These are phyloP conservation scores for Aspergillaceae sp. DNA, from an alignment of 2,329 filamentous ascomycete genomes.

Conservation along the genomic window DNA sequence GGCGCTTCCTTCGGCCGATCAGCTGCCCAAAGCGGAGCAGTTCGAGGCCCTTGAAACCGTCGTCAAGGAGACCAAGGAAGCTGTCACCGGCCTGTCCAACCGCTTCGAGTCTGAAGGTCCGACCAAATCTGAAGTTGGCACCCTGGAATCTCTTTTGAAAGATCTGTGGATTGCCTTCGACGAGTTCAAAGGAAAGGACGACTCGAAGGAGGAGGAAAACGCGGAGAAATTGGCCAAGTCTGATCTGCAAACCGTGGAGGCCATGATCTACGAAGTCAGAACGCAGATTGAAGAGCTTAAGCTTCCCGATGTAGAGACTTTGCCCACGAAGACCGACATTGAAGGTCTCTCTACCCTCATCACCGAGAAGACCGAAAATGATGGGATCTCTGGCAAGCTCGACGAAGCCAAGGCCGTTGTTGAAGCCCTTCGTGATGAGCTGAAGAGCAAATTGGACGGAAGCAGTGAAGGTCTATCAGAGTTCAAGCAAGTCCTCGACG, in stretches of 20 bases:
- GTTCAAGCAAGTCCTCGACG: conserved; percentile 54
- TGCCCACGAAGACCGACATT: conserved; percentile 71
- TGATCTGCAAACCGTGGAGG: conserved; percentile 71
- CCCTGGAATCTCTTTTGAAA: conserved; percentile 67
- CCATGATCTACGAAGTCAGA: conserved; percentile 79
- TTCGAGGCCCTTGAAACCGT: conserved; percentile 57
- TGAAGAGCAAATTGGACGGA: conserved; percentile 68
- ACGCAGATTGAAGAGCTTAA: conserved; percentile 64
- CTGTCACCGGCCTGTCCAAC: conserved; percentile 56
- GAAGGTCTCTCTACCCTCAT: conserved; percentile 61
- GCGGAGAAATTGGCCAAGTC: conserved; percentile 64
- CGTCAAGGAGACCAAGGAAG: conserved; percentile 66
- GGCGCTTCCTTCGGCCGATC: conserved; percentile 53
- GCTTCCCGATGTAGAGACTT: conserved; percentile 58
- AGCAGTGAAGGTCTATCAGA: conserved; percentile 58
- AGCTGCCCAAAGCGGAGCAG: conserved; percentile 55
- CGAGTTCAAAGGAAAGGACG: conserved; percentile 49
- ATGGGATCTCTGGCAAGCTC: conserved; percentile 67
- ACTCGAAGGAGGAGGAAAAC: conserved; percentile 38
- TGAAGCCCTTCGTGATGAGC: conserved; percentile 65
- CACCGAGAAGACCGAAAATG: conserved; percentile 71
- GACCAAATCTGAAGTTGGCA: conserved; percentile 68
- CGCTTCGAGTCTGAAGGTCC: conserved; percentile 61
- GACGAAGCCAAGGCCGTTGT: conserved; percentile 69
- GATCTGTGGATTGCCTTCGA: conserved; percentile 69